phyloP scores from a whole-genome alignment of 2,329 filamentous ascomycete species.

The Gnomoniopsis smithogilvyi region DNA sequence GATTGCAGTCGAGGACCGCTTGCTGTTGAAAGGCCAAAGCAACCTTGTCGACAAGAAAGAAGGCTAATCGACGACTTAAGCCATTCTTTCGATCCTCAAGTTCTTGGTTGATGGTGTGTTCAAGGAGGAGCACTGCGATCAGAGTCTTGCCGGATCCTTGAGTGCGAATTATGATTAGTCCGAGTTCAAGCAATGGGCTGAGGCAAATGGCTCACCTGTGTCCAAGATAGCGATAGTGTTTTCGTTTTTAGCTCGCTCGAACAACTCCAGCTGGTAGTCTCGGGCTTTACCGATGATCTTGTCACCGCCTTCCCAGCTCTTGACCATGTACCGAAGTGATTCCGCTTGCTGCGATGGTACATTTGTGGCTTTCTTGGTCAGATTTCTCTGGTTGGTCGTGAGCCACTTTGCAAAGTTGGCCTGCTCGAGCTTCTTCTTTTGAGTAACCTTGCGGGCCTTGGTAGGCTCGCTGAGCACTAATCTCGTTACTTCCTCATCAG shows the following conservation, averaged over 20 bases:
- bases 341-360: slow-evolving; percentile 24
- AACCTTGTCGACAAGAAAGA: slow-evolving; percentile 90
- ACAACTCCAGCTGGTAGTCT: slow-evolving; percentile 90
- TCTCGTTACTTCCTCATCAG: slow-evolving; percentile 24
- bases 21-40: slow-evolving; percentile 88
- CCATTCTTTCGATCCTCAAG: slow-evolving; percentile 64
- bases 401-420: slow-evolving; percentile 46
- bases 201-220: slow-evolving; percentile 56
- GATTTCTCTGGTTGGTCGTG: slow-evolving; percentile 32
- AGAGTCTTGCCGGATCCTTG: slow-evolving; percentile 88
- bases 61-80: slow-evolving; percentile 63
- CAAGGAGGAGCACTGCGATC: slow-evolving; percentile 85
- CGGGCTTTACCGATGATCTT: slow-evolving; percentile 73
- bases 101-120: slow-evolving; percentile 73
- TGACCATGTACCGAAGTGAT: slow-evolving; percentile 31
- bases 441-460: slow-evolving; percentile 36
- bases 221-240: slow-evolving; percentile 94
- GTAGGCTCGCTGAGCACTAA: slow-evolving; percentile 25
- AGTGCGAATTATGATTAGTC: slow-evolving; percentile 16
- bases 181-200: neutral
- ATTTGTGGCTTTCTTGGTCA: slow-evolving; percentile 29
- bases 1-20: slow-evolving; percentile 74
- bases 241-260: slow-evolving; percentile 76
- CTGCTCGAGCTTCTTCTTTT: slow-evolving; percentile 48
- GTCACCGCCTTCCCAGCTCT: slow-evolving; percentile 34